phyloP scores from a whole-genome alignment of 1,139 yeast genomes.

The Candida neerlandica region DNA sequence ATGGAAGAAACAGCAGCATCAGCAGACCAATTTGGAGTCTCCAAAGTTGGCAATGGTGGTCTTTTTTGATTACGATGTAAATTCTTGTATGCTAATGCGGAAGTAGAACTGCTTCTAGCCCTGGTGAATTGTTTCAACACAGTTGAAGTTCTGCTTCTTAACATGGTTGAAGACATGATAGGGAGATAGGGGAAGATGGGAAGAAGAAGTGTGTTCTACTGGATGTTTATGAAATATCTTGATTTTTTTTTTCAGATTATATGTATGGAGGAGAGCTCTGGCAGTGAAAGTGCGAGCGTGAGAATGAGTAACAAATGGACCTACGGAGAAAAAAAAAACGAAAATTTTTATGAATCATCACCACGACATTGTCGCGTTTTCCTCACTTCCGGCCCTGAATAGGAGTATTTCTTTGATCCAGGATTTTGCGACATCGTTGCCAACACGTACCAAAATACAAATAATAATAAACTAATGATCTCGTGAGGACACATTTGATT shows the following conservation, averaged over 20 bases:
- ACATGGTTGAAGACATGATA: conserved; percentile 10
- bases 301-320: background rate
- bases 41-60: conserved; percentile 94
- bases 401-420: background rate
- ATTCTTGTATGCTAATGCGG: conserved; percentile 93
- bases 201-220: background rate
- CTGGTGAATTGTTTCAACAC: conserved; percentile 19
- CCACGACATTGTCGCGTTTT: background rate
- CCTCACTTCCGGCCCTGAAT: background rate
- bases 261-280: no score
- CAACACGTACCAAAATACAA: no score
- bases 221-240: background rate
- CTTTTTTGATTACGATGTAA: conserved; percentile 82
- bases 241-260: background rate
- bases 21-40: conserved; percentile 93
- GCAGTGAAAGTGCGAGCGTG: no score
- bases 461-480: no score
- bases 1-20: conserved; percentile 95
- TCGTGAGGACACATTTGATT: no score
- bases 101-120: conserved; percentile 64
- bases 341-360: background rate
- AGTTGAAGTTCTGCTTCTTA: conserved; percentile 12
- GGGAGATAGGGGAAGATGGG: background rate
- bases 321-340: background rate
- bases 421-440: no score